Evolutionary conservation across 306 rosid genomes (phyloP), one percentile per base, ranked within the genome.

Genomic region (Arachis hypogaea): DNA sequence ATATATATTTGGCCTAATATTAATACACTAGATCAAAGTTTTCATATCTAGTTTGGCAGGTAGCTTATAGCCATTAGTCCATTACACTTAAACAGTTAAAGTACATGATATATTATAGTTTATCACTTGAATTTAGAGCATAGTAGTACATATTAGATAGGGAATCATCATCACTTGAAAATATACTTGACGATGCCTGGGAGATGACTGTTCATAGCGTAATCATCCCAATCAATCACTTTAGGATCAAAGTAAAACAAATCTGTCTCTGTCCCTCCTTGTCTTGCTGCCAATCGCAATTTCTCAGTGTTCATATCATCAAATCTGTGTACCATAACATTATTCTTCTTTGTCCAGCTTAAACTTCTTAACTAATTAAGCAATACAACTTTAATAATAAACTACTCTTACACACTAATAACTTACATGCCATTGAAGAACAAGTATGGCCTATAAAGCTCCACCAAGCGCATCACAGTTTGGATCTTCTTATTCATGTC

Each of bases 351-450:
- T 22, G 28, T 22, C 28, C 28, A 22, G 1, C 28, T 22, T 22
- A 22, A 22, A 22, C 28, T 22, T 22, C 28, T 22, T 22, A 22
- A 22, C 28, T 18, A 18, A 18, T 18, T 22, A 22, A 22, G 28
- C 28, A 22, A 22, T 22, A 22, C 28, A 22, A 22, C 28, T 22
- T 22, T 22, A 22, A 22, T 22, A 22, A 22, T 22, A 22, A 22
- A 22, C 28, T 22, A 22, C 28, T 22, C 28, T 0, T 22, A 18
- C 18, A 22, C 28, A 22, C 1, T 22, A 22, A 22, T 22, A 22
- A 78, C 98, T 66, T 85, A 93, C 98, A 87, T 36, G 70, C 91
- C 97, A 30, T 50, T 72, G 85, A 93, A 93, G 88, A 93, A 90
- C 82, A 93, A 77, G 74, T 90, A 93, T 11, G 98, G 97, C 36